These are phyloP conservation scores for Arabidopsis hybrid DNA, from an alignment of 441 rosid genomes.

Conservation along the genomic window DNA sequence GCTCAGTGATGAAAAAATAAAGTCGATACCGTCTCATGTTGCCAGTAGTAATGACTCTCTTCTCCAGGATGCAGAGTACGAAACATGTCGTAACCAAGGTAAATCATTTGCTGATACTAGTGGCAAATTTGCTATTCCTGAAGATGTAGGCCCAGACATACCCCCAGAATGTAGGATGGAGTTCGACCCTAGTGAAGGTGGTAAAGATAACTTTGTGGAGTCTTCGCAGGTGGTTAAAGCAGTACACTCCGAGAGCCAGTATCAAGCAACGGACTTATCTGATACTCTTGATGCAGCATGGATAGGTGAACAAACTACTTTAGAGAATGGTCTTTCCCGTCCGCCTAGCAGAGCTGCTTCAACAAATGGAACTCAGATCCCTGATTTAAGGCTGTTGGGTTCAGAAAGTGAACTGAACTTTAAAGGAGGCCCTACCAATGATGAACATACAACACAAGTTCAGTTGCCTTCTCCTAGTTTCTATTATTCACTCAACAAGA, in stretches of 20 bases:
- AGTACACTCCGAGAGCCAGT: slow-evolving; percentile 66
- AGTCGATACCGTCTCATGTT: slow-evolving; percentile 47
- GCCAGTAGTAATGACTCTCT: slow-evolving; percentile 49
- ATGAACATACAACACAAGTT: slow-evolving; percentile 49
- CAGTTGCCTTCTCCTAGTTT: slow-evolving; percentile 60
- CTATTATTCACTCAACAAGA: slow-evolving; percentile 54
- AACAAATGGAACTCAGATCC: slow-evolving; percentile 49
- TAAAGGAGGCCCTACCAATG: slow-evolving; percentile 43
- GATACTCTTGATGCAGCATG: slow-evolving; percentile 96
- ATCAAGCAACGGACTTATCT: slow-evolving; percentile 60
- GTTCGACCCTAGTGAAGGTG: slow-evolving; percentile 46
- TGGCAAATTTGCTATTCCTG: slow-evolving; percentile 44
- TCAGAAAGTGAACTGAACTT: slow-evolving; percentile 41
- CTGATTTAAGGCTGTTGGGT: slow-evolving; percentile 42
- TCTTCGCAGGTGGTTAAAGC: slow-evolving; percentile 55
- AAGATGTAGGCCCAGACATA: slow-evolving; percentile 43
- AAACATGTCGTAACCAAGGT: slow-evolving; percentile 30
- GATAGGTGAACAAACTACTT: slow-evolving; percentile 69
- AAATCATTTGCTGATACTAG: slow-evolving; percentile 33
- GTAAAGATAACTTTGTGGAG: slow-evolving; percentile 52
- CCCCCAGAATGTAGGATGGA: slow-evolving; percentile 50
- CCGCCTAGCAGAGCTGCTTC: slow-evolving; percentile 44
- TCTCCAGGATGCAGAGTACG: slow-evolving; percentile 49
- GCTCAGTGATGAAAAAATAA: slow-evolving; percentile 46
- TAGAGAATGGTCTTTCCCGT: slow-evolving; percentile 33